Percentiles rank a stretch among this genome's conserved stretches.
Evolutionary conservation across 306 rosid genomes (phyloP).

Genomic region (Fragaria nilgerrensis): DNA sequence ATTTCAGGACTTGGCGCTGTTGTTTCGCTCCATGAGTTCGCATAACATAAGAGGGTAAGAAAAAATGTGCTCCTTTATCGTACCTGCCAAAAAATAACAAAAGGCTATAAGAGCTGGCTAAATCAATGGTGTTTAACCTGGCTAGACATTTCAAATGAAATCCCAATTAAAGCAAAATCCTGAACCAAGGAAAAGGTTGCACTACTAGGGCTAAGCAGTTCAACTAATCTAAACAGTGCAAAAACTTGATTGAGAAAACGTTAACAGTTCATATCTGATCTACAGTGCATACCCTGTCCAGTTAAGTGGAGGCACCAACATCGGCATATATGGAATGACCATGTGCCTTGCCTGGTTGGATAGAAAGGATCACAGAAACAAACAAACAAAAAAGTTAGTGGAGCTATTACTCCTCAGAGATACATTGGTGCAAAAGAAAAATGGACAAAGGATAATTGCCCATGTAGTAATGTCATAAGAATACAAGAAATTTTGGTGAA

Average conservation of each 20-base stretch:
- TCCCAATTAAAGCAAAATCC: not conserved
- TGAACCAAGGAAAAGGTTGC: not conserved
- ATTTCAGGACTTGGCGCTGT: slow-evolving; percentile 80
- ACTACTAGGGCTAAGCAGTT: not conserved
- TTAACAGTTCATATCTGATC: not conserved
- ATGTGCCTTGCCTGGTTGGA: slow-evolving; percentile 86
- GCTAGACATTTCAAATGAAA: not conserved
- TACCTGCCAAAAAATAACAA: slow-evolving; percentile 51
- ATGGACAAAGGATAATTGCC: not conserved
- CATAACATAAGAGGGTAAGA: slow-evolving; percentile 90
- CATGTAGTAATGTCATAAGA: not conserved
- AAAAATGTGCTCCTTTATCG: slow-evolving; percentile 86
- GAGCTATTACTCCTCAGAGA: slow-evolving; percentile 22
- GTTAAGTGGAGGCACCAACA: slow-evolving; percentile 84
- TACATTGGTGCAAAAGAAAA: not conserved
- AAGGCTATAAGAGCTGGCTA: not conserved
- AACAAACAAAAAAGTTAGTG: not conserved
- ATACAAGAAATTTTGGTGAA: not conserved
- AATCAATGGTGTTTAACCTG: slow-evolving; percentile 6
- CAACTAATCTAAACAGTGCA: not conserved
- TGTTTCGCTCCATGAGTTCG: slow-evolving; percentile 93
- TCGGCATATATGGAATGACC: slow-evolving; percentile 98
- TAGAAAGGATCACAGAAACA: slow-evolving; percentile 12
- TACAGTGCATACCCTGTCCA: slow-evolving; percentile 75
- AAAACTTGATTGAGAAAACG: not conserved